A percentile compares a stretch with the other conserved stretches of the same genome.
phyloP scores from a whole-genome alignment of 2,329 filamentous ascomycete genomes.

The Drechslerella coelobrocha region DNA sequence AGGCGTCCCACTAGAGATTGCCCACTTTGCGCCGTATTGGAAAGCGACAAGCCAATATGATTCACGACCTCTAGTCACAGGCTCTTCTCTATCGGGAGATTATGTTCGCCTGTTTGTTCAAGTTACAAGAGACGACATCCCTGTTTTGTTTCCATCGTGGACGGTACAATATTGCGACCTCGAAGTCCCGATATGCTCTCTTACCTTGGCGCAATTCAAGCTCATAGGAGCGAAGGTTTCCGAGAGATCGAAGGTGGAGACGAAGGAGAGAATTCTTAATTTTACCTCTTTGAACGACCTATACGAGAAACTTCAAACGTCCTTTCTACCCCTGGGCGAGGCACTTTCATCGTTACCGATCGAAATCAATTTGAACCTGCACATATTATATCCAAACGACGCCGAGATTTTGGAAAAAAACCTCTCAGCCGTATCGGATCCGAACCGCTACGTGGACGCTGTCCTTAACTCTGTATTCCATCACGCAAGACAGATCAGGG shows the following conservation, averaged over 20 bases:
- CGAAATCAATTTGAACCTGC: slow-evolving; percentile 87
- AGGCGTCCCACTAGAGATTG: slow-evolving; percentile 91
- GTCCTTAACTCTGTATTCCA: slow-evolving; percentile 88
- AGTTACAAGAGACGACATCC: slow-evolving; percentile 83
- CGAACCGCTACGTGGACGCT: slow-evolving; percentile 84
- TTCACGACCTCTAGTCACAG: slow-evolving; percentile 85
- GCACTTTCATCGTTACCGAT: slow-evolving; percentile 77
- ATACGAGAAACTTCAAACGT: slow-evolving; percentile 74
- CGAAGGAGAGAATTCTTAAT: slow-evolving; percentile 37
- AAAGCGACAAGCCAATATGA: slow-evolving; percentile 95
- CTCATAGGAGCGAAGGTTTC: slow-evolving; percentile 50
- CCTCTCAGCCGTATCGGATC: slow-evolving; percentile 76
- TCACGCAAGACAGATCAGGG: slow-evolving; percentile 75
- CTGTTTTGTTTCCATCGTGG: slow-evolving; percentile 87
- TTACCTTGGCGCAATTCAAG: slow-evolving; percentile 76
- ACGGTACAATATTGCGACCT: slow-evolving; percentile 76
- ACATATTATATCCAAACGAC: slow-evolving; percentile 81
- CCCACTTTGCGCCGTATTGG: slow-evolving; percentile 99
- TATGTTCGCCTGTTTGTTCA: slow-evolving; percentile 93
- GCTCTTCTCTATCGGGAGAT: slow-evolving; percentile 93
- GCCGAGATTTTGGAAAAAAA: slow-evolving; percentile 74
- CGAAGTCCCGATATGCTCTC: slow-evolving; percentile 79
- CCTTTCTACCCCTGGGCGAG: slow-evolving; percentile 79
- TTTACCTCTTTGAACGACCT: slow-evolving; percentile 65
- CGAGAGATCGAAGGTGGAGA: slow-evolving; percentile 29